Base-by-base conservation (phyloP, 2,329 filamentous ascomycete species). In the Xylaria sp. region DNA sequence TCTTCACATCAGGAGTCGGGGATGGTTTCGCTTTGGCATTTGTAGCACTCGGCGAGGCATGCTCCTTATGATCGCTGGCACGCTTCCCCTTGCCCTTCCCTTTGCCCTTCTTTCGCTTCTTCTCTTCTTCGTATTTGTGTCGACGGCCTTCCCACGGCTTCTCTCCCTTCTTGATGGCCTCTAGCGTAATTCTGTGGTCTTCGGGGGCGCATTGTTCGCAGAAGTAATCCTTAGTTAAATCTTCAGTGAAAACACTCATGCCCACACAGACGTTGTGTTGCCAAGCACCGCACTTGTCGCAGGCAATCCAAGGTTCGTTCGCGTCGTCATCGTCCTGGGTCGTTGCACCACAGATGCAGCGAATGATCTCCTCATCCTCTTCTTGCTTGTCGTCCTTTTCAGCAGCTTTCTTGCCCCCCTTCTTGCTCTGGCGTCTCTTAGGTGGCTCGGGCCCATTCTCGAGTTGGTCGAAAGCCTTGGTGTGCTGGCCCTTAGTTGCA, bases 181-280 rank as follows among this genome's bases (percentile, higher is more conserved):
- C 87, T 3, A 99, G 75, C 2, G 97, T 84, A 56, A 88, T 86
- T 63, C 85, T 86, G 75, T 99, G 94, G 59, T 92, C 86, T 51
- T 91, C 83, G 0, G 94, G 94, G 48, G 83, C 83, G 76, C 94
- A 97, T 73, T 88, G 78, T 73, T 99, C 94, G 74, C 94, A 99
- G 74, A 89, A 95, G 76, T 99, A 99, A 72, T 90, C 82, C 56
- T 89, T 89, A 24, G 90, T 88, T 50, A 91, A 81, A 66, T 92
- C 85, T 54, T 92, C 89, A 26, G 87, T 84, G 64, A 90, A 91
- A 43, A 88, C 85, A 66, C 82, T 86, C 69, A 97, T 84, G 48
- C 91, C 91, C 79, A 99, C 91, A 71, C 94, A 99, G 60, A 95
- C 88, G 68, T 97, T 97, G 74, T 99, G 94, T 74, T 99, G 94